phyloP scores from a whole-genome alignment of 164 flowering plant species.

The grape (Vitis vinifera) region ASM3070453v1 NC_081822.1:22268001-22268500 shows the following conservation, averaged over 20 bases:
- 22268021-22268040: no score
- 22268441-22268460: conserved; percentile 61
- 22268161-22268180: no score
- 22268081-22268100: no score
- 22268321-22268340: conserved; percentile 73
- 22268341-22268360: conserved; percentile 80
- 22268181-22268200: neutral
- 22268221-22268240: neutral
- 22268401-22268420: conserved; percentile 27
- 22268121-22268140: no score
- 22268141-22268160: no score
- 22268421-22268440: conserved; percentile 67
- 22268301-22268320: conserved; percentile 3
- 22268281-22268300: no score
- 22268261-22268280: neutral
- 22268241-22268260: neutral
- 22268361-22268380: conserved; percentile 44
- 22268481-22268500: conserved; percentile 43
- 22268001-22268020: no score
- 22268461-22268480: conserved; percentile 60
- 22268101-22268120: no score
- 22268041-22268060: no score
- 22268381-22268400: conserved; percentile 52
- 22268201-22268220: neutral
- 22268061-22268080: no score